Evolutionary conservation across 768 basidiomycete species (phyloP).

Genomic region (Fomitopsis pulvina): DNA sequence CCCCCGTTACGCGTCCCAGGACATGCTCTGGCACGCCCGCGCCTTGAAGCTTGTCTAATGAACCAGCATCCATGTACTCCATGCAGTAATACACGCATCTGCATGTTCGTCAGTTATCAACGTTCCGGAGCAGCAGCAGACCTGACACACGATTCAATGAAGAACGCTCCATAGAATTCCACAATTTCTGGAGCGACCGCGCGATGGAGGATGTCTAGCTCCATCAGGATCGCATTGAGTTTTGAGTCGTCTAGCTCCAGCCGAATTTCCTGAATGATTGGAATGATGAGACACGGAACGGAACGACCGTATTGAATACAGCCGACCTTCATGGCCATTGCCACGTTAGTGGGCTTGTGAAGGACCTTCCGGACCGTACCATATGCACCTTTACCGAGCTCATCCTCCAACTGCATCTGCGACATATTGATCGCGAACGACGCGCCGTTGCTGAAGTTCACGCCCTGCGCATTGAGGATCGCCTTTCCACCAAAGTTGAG

Average conservation of each 20-base stretch:
- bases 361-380: slow-evolving; percentile 95
- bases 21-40: slow-evolving; percentile 64
- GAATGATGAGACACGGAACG: not conserved
- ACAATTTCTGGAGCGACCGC: slow-evolving; percentile 89
- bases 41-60: slow-evolving; percentile 71
- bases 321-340: slow-evolving; percentile 96
- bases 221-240: slow-evolving; percentile 96
- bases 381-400: slow-evolving; percentile 94
- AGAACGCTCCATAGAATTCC: slow-evolving; percentile 99
- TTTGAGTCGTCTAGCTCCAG: slow-evolving; percentile 92
- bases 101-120: too few relatives aligned
- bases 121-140: too few relatives aligned
- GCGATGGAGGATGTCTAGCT: slow-evolving; percentile 95
- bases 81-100: slow-evolving; percentile 94
- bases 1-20: slow-evolving; percentile 70
- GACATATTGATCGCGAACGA: slow-evolving; percentile 94
- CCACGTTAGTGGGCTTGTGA: slow-evolving; percentile 90
- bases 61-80: slow-evolving; percentile 99
- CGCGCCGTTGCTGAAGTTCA: slow-evolving; percentile 84
- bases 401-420: slow-evolving; percentile 84
- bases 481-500: slow-evolving; percentile 94
- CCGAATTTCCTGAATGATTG: slow-evolving; percentile 77
- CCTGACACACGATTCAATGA: slow-evolving; percentile 89
- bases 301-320: not conserved
- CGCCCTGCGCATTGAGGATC: slow-evolving; percentile 82